These are phyloP conservation scores for Kodamaea arcana DNA, from an alignment of 1,139 yeast species.

Conservation along the genomic window DNA sequence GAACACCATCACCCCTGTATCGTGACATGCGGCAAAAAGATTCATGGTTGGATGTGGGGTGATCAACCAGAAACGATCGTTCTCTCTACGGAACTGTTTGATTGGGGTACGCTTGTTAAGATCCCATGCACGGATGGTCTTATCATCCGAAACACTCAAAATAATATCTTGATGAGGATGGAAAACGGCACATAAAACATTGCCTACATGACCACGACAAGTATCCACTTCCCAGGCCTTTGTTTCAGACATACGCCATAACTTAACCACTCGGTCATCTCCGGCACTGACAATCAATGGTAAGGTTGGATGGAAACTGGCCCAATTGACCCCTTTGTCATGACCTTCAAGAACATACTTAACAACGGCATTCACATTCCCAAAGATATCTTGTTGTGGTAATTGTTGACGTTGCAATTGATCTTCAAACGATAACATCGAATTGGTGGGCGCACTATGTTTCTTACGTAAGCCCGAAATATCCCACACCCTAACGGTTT, in stretches of 20 bases:
- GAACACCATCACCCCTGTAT: constrained; percentile 96
- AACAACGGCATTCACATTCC: constrained; percentile 89
- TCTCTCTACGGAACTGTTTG: constrained; percentile 90
- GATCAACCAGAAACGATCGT: constrained; percentile 92
- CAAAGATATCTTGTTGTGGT: constrained; percentile 89
- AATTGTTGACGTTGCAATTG: constrained; percentile 69
- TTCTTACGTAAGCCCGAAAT: constrained; percentile 92
- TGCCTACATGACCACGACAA: constrained; percentile 95
- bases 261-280: constrained; percentile 90
- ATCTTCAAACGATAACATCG: constrained; percentile 64
- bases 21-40: constrained; percentile 95
- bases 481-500: constrained; percentile 99
- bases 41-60: constrained; percentile 87
- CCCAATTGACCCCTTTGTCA: constrained; percentile 98
- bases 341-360: constrained; percentile 97
- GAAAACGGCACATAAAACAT: constrained; percentile 84
- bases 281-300: constrained; percentile 96
- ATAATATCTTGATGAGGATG: constrained; percentile 93
- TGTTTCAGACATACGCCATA: constrained; percentile 98
- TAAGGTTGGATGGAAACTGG: constrained; percentile 93
- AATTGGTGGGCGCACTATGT: constrained; percentile 77
- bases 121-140: constrained; percentile 97
- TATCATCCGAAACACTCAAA: constrained; percentile 92
- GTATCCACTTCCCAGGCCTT: constrained; percentile 99
- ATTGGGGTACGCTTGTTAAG: constrained; percentile 89